These are phyloP conservation scores for Rachicladosporium sp. DNA, from an alignment of 2,329 filamentous ascomycete genomes.

Conservation along the genomic window DNA sequence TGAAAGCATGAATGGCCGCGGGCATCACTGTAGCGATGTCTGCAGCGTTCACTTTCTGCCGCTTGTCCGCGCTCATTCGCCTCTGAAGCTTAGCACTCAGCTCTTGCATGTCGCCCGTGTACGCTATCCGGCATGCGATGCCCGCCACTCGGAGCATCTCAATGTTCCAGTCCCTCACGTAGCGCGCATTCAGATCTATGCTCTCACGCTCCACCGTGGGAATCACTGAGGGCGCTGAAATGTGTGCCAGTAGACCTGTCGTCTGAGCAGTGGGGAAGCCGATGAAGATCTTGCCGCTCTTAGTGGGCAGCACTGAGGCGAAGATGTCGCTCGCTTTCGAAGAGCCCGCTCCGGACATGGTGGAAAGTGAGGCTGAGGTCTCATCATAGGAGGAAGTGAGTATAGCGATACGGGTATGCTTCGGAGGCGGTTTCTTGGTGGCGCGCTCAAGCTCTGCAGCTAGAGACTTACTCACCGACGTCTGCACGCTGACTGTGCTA, in stretches of 20 bases:
- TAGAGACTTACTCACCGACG: constrained; percentile 59
- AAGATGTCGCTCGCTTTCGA: constrained; percentile 66
- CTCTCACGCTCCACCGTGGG: constrained; percentile 94
- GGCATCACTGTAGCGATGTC: constrained; percentile 58
- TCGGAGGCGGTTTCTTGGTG: constrained; percentile 93
- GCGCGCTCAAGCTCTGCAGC: constrained; percentile 82
- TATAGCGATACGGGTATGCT: constrained; percentile 71
- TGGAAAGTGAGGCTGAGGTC: constrained; percentile 50
- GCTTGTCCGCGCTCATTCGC: constrained; percentile 22
- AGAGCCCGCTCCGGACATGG: constrained; percentile 36
- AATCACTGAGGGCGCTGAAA: constrained; percentile 91
- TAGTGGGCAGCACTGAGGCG: constrained; percentile 75
- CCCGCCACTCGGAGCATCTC: constrained; percentile 87
- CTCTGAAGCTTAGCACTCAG: constrained; percentile 43
- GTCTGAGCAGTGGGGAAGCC: constrained; percentile 97
- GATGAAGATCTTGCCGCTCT: constrained; percentile 87
- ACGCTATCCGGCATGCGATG: constrained; percentile 79
- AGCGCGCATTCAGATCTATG: constrained; percentile 90
- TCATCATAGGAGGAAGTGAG: constrained; percentile 87
- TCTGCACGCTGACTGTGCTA: constrained; percentile 70
- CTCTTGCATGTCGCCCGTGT: constrained; percentile 73
- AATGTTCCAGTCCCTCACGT: constrained; percentile 95
- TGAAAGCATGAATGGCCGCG: constrained; percentile 68
- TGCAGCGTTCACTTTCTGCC: constrained; percentile 43
- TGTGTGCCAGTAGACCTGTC: constrained; percentile 83